Evolutionary conservation across 1,284 basidiomycete genomes (phyloP), one percentile per base, ranked within the genome.

Genomic region (Moesziomyces parantarcticus): DNA sequence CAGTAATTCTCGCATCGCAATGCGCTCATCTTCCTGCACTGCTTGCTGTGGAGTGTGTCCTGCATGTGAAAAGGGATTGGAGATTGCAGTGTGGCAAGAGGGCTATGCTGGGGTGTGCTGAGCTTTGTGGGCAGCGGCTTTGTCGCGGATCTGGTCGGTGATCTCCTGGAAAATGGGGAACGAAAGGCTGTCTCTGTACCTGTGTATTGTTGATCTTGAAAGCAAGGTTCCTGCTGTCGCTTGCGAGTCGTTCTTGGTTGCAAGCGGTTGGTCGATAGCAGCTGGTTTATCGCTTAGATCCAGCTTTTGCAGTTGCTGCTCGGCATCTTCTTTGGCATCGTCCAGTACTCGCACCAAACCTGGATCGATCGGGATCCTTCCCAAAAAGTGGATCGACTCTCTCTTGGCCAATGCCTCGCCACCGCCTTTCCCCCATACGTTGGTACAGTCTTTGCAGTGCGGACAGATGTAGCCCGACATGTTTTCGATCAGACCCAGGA

Each of bases 381-480:
- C 97, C 57, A 99, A 86, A 84, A 97, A 97, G 46, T 84, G 84
- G 25, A 97, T 81, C 8, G 86, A 88, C 83, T 95, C 92, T 45
- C 88, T 87, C 68, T 87, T 85, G 0, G 94, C 93, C 89, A 83
- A 56, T 11, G 81, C 78, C 85, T 92, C 89, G 0, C 95, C 97
- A 2, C 97, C 97, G 13, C 94, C 94, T 11, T 90, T 92, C 7
- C 95, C 97, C 86, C 98, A 99, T 50, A 97, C 90, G 81, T 97
- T 94, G 85, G 91, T 94, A 74, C 97, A 88, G 84, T 98, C 94
- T 23, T 92, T 91, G 59, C 85, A 86, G 63, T 86, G 85, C 22
- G 96, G 96, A 82, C 97, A 99, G 11, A 92, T 92, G 85, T 97
- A 99, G 42, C 97, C 97, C 61, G 93, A 93, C 97, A 99, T 98